Percentiles rank a stretch among this genome's conserved stretches.
Conservation (phyloP, 148 eudicot species). For the Camellia sinensis region DNA sequence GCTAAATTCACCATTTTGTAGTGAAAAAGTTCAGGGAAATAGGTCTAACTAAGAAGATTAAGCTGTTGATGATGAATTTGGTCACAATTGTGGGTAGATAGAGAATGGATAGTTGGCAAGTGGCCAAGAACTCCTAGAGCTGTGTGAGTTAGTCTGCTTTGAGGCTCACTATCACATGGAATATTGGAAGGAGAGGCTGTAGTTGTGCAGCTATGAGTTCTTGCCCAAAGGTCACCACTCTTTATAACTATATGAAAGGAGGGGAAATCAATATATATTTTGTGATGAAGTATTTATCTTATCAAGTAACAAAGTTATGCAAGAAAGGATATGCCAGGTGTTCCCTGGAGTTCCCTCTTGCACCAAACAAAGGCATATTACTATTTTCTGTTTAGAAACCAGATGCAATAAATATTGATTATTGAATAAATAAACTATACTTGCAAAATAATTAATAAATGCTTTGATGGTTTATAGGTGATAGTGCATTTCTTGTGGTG, state of each 20-base stretch:
- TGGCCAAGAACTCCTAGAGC: not conserved
- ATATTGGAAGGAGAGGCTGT: slow-evolving; percentile 10
- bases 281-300: not conserved
- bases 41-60: not conserved
- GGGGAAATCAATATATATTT: not conserved
- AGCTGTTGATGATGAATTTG: not conserved
- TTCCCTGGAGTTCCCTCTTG: slow-evolving; percentile 15
- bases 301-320: not conserved
- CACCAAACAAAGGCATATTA: not conserved
- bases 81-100: slow-evolving; percentile 7
- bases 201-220: not conserved
- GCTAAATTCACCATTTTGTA: not conserved
- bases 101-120: too few relatives aligned
- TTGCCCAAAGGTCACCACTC: too few relatives aligned
- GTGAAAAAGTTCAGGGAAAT: not conserved
- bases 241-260: too few relatives aligned
- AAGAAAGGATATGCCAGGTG: not conserved
- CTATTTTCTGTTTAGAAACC: too few relatives aligned
- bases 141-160: not conserved
- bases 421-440: too few relatives aligned
- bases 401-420: too few relatives aligned
- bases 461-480: too few relatives aligned
- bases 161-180: slow-evolving; percentile 1
- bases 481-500: too few relatives aligned
- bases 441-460: too few relatives aligned